phyloP scores from a whole-genome alignment of 2,329 filamentous ascomycete genomes.

The Bipolaris gigantea region DNA sequence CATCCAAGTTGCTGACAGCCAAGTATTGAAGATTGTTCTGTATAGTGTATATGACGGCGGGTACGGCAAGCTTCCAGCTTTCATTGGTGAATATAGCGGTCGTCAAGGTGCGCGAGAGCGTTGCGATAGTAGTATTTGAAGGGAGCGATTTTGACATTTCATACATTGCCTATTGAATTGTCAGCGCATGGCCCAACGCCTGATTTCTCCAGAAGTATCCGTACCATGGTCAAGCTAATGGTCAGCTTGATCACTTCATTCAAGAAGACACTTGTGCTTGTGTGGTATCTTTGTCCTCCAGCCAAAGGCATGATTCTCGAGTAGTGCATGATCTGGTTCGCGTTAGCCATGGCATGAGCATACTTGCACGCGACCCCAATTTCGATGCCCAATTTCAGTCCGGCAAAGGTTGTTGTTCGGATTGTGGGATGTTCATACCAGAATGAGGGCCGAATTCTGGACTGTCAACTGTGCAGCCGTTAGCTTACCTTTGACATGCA shows the following conservation, averaged over 20 bases:
- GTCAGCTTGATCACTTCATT: conserved; percentile 90
- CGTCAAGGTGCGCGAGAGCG: conserved; percentile 78
- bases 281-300: conserved; percentile 84
- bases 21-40: conserved; percentile 95
- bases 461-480: conserved; percentile 65
- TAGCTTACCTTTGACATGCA: conserved; percentile 13
- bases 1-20: conserved; percentile 85
- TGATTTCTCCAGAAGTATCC: background rate
- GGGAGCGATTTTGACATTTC: conserved; percentile 79
- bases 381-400: background rate
- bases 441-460: conserved; percentile 77
- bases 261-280: conserved; percentile 90
- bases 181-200: background rate
- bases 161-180: conserved; percentile 64
- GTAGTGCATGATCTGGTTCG: conserved; percentile 80
- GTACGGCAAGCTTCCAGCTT: conserved; percentile 92
- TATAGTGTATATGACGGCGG: conserved; percentile 83
- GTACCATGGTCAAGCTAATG: conserved; percentile 74
- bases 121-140: conserved; percentile 76
- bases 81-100: conserved; percentile 83
- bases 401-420: background rate
- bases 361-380: background rate
- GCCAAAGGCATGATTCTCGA: conserved; percentile 87
- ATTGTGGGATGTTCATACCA: conserved; percentile 53
- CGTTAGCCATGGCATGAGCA: conserved; percentile 7